Evolutionary conservation across 1,284 basidiomycete species (phyloP).

Genomic region (Vanrija sp.): DNA sequence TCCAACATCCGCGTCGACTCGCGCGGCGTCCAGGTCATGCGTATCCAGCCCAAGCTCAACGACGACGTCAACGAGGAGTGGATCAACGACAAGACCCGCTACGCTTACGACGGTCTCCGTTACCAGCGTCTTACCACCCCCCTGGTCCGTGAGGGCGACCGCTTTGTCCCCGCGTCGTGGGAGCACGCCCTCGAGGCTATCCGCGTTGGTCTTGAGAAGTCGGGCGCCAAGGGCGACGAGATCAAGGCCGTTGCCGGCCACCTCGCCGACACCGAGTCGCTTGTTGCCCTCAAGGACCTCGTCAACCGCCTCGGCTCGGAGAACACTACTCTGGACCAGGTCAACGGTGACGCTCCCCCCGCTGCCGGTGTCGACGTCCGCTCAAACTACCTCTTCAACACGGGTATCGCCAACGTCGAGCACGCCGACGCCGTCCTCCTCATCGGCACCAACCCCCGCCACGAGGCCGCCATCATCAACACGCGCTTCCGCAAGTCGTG

Average conservation of each 20-base stretch:
- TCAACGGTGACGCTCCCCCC: conserved; percentile 63
- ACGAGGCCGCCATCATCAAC: conserved; percentile 97
- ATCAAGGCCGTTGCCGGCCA: conserved; percentile 93
- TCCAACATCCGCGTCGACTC: conserved; percentile 98
- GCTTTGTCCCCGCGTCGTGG: conserved; percentile 89
- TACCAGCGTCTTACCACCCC: conserved; percentile 95
- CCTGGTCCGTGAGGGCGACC: conserved; percentile 83
- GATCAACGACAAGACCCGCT: conserved; percentile 99
- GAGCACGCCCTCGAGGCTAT: conserved; percentile 82
- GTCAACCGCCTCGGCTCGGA: conserved; percentile 93
- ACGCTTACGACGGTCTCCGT: conserved; percentile 90
- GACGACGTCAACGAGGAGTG: conserved; percentile 99
- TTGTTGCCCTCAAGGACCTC: conserved; percentile 91
- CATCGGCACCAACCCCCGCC: conserved; percentile 93
- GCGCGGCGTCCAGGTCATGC: conserved; percentile 93
- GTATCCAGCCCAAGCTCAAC: conserved; percentile 91
- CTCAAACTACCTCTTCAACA: conserved; percentile 95
- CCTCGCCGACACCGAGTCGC: conserved; percentile 88
- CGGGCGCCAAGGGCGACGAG: conserved; percentile 87
- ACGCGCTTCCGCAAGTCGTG: conserved; percentile 93
- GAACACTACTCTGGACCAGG: conserved; percentile 79
- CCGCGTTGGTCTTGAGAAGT: conserved; percentile 68
- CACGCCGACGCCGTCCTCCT: conserved; percentile 89
- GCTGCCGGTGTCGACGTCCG: conserved; percentile 84
- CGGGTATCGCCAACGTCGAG: conserved; percentile 87